Evolutionary conservation across 345 rosid genomes (phyloP).

Genomic region (Erysimum cheiranthoides): DNA sequence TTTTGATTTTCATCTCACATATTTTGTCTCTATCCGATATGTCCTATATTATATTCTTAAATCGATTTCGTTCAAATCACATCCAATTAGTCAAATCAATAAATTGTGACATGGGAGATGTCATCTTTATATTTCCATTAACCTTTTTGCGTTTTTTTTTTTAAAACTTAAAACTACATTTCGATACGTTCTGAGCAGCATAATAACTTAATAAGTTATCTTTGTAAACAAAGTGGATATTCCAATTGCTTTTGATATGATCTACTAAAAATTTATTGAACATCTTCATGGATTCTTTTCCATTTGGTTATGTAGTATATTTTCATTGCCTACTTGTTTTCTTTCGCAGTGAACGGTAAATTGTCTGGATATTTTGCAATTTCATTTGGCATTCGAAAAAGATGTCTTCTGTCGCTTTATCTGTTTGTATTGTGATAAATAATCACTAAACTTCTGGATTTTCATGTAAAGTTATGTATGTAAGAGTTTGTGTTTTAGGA

Average conservation of each 20-base stretch:
- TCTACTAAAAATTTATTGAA: background rate
- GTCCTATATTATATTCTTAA: constrained; percentile 22
- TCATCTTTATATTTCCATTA: constrained; percentile 17
- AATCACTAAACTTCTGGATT: background rate
- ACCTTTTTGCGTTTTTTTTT: background rate
- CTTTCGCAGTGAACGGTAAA: background rate
- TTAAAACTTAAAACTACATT: background rate
- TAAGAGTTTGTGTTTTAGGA: background rate
- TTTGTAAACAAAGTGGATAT: background rate
- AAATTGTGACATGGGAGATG: background rate
- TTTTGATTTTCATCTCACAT: constrained; percentile 24
- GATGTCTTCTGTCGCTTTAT: background rate
- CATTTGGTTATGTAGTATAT: background rate
- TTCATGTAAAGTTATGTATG: background rate
- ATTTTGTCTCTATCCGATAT: constrained; percentile 23
- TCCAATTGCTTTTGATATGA: background rate
- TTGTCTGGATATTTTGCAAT: background rate
- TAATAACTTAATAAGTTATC: background rate
- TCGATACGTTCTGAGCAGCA: background rate
- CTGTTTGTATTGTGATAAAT: background rate
- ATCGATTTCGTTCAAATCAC: constrained; percentile 32
- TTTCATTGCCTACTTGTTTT: background rate
- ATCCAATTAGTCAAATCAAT: constrained; percentile 27
- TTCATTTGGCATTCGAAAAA: background rate
- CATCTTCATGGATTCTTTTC: background rate